Evolutionary conservation across 225 moss, liverwort and hornwort species (phyloP).

Genomic region (Polytrichum formosum): DNA sequence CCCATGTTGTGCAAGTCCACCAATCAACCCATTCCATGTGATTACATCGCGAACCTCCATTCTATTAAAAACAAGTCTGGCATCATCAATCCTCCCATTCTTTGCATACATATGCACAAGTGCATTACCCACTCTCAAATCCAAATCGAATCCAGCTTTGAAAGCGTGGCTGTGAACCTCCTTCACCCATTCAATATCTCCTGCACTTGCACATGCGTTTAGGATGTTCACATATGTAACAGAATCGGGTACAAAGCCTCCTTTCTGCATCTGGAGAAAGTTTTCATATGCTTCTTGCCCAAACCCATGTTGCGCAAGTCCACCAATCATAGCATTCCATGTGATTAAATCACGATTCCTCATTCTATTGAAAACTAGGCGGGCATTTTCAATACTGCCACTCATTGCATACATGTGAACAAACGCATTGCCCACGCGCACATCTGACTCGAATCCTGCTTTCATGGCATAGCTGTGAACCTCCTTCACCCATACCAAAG

Average conservation of each 20-base stretch:
- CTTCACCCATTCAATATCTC: slow-evolving; percentile 9
- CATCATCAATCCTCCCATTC: no score
- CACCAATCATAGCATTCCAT: no score
- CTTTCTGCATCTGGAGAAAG: slow-evolving; percentile 6
- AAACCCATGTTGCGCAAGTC: background rate
- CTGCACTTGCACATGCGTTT: slow-evolving; percentile 9
- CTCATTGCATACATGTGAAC: slow-evolving; percentile 2
- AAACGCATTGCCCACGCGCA: no score
- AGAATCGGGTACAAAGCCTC: slow-evolving; percentile 3
- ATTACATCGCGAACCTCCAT: background rate
- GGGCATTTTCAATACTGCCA: background rate
- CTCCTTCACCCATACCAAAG: no score
- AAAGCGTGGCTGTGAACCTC: slow-evolving; percentile 5
- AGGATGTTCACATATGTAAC: slow-evolving; percentile 14
- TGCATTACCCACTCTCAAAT: no score
- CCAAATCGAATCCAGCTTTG: background rate
- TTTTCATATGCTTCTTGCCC: background rate
- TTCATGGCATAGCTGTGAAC: no score
- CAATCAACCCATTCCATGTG: slow-evolving; percentile 1
- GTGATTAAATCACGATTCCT: background rate
- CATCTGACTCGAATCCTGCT: no score
- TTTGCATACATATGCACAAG: no score
- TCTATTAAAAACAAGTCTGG: background rate
- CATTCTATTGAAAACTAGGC: background rate
- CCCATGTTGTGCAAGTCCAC: slow-evolving; percentile 2